Evolutionary conservation across 306 rosid species (phyloP).

Genomic region (Fragaria iinumae): DNA sequence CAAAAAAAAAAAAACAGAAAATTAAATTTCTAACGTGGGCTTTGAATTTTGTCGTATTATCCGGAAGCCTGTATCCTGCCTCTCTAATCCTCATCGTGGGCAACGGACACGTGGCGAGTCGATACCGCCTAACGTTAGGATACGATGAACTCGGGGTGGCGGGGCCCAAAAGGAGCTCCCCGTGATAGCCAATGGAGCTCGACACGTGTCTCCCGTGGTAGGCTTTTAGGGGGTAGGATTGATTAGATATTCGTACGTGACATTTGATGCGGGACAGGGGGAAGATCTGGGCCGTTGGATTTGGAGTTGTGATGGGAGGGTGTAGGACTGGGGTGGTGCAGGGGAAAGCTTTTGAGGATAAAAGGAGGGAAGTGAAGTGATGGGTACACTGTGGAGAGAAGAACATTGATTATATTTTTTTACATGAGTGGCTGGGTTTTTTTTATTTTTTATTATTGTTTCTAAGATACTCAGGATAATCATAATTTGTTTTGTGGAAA

Average conservation of each 20-base stretch:
- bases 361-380: background rate
- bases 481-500: too few species aligned
- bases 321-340: background rate
- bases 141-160: slow-evolving; percentile 36
- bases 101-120: slow-evolving; percentile 42
- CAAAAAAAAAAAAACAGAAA: background rate
- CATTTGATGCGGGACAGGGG: slow-evolving; percentile 24
- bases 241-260: slow-evolving; percentile 29
- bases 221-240: slow-evolving; percentile 9
- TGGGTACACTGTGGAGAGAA: background rate
- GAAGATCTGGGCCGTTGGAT: slow-evolving; percentile 32
- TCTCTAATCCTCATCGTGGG: slow-evolving; percentile 20
- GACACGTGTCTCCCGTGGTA: slow-evolving; percentile 33
- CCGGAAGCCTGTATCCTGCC: slow-evolving; percentile 16
- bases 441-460: background rate
- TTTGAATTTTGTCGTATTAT: slow-evolving; percentile 63
- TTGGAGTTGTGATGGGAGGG: background rate
- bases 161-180: slow-evolving; percentile 21
- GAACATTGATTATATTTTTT: background rate
- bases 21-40: slow-evolving; percentile 22
- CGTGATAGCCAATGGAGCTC: background rate
- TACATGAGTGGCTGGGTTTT: background rate
- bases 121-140: slow-evolving; percentile 24
- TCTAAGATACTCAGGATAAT: background rate
- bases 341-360: background rate